Evolutionary conservation across 805 yeast species (phyloP).

Genomic region (Saccharomycopsis olivae): DNA sequence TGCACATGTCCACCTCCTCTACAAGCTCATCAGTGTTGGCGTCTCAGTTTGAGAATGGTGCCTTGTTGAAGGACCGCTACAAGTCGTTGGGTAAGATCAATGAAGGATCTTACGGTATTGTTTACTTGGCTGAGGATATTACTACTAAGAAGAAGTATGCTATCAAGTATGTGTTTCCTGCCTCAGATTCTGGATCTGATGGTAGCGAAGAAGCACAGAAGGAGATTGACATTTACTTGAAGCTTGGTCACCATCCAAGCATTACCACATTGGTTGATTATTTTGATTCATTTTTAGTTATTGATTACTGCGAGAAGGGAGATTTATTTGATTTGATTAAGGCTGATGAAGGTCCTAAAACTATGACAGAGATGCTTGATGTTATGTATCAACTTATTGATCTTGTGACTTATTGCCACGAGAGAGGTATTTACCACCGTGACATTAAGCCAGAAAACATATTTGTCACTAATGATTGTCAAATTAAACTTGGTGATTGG

Average conservation of each 20-base stretch:
- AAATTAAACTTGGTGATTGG: slow-evolving; percentile 75
- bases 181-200: slow-evolving; percentile 32
- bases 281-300: slow-evolving; percentile 68
- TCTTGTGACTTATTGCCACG: slow-evolving; percentile 81
- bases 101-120: slow-evolving; percentile 91
- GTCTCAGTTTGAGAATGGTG: slow-evolving; percentile 27
- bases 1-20: no score
- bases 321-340: slow-evolving; percentile 66
- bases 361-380: slow-evolving; percentile 75
- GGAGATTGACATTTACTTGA: slow-evolving; percentile 66
- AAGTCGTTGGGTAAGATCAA: slow-evolving; percentile 63
- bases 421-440: slow-evolving; percentile 80
- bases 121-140: slow-evolving; percentile 71
- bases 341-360: slow-evolving; percentile 67
- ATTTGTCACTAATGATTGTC: slow-evolving; percentile 59
- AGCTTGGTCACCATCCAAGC: slow-evolving; percentile 63
- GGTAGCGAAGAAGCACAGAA: slow-evolving; percentile 23
- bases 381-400: slow-evolving; percentile 74
- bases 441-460: slow-evolving; percentile 86
- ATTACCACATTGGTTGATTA: slow-evolving; percentile 69
- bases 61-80: slow-evolving; percentile 52
- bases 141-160: slow-evolving; percentile 53
- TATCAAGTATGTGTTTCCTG: slow-evolving; percentile 69
- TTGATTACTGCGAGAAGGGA: slow-evolving; percentile 80
- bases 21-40: no score